Base-by-base conservation (phyloP, 257 asterid genomes). In the Solanum appendiculatum region DNA sequence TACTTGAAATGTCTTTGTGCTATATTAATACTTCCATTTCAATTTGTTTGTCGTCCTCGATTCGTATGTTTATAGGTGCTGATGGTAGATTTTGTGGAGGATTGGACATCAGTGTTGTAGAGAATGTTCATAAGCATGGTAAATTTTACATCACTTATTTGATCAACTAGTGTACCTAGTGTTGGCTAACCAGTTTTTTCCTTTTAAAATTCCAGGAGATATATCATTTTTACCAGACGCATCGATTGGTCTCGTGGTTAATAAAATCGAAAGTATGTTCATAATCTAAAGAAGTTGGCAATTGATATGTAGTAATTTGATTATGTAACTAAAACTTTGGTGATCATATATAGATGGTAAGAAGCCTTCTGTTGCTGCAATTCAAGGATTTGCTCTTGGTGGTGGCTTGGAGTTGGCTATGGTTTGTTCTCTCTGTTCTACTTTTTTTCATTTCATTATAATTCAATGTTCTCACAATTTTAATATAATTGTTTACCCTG, bases 301-400 rank as follows among this genome's bases (percentile, higher is more conserved):
- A 21, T 9, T 7, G 36, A 78, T 86, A n/a, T 83, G 70, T 64
- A 42, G 25, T 51, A 60, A 60, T 60, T 42, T 77, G 78, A 42
- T 21, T 72, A 2, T 37, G 15, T 74, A 77, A 80, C 86, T 18
- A 73, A 36, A 58, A 75, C 40, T 33, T 86, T 89, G 78, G 86
- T 78, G 44, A 83, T 60, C 85, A n/a, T 48, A 11, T 87, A 29
- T 87, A 93, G 95, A 91, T 86, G 89, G 93, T 36, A 93, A 88
- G 34, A 93, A 92, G 90, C 97, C 95, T 88, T 56, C 91, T 25
- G 94, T 94, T 88, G 97, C 97, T 91, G 97, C 97, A 86, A 90
- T 93, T 88, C 93, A 92, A 7, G 95, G 94, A 82, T 91, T 87
- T 64, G 93, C 97, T 82, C 91, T 94, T 88, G 97, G 97, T 64